Percentiles rank a stretch among this genome's conserved stretches.
phyloP scores from a whole-genome alignment of 768 basidiomycete species.

The Tylopilus sp. region DNA sequence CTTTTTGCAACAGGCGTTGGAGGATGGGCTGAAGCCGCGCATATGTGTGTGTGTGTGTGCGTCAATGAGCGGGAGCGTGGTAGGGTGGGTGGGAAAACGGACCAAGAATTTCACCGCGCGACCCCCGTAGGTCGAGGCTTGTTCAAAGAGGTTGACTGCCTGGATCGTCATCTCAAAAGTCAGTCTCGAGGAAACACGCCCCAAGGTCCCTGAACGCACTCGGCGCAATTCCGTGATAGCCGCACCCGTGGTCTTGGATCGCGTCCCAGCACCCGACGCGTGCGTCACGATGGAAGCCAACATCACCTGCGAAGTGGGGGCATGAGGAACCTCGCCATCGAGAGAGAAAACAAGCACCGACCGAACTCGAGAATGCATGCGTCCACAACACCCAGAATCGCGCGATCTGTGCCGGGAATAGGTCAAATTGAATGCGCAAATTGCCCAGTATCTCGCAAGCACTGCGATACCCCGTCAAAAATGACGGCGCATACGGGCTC shows the following conservation, averaged over 20 bases:
- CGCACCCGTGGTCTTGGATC: constrained; percentile 66
- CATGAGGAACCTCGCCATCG: neutral
- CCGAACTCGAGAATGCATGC: constrained; percentile 64
- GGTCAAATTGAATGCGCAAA: constrained; percentile 44
- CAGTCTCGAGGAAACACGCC: neutral
- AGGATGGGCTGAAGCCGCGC: constrained; percentile 54
- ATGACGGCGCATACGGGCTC: constrained; percentile 63
- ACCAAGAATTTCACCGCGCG: constrained; percentile 70
- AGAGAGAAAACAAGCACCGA: constrained; percentile 29
- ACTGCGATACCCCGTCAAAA: constrained; percentile 64
- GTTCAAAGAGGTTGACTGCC: constrained; percentile 63
- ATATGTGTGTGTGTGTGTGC: too few species aligned
- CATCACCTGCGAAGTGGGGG: constrained; percentile 52
- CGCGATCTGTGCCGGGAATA: constrained; percentile 56
- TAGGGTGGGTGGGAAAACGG: constrained; percentile 27
- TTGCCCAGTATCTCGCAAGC: constrained; percentile 56
- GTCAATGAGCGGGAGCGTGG: constrained; percentile 1
- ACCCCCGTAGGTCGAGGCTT: constrained; percentile 59
- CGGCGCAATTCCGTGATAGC: constrained; percentile 61
- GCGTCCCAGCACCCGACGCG: constrained; percentile 40
- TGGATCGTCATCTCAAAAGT: constrained; percentile 16
- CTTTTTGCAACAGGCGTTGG: constrained; percentile 57
- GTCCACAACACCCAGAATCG: constrained; percentile 75
- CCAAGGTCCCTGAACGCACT: constrained; percentile 10
- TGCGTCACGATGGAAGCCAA: constrained; percentile 74